Percentiles rank a stretch among this genome's conserved stretches.
Evolutionary conservation across 371 early-diverging fungal genomes (phyloP).

Genomic region (Mucor plumbeus): DNA sequence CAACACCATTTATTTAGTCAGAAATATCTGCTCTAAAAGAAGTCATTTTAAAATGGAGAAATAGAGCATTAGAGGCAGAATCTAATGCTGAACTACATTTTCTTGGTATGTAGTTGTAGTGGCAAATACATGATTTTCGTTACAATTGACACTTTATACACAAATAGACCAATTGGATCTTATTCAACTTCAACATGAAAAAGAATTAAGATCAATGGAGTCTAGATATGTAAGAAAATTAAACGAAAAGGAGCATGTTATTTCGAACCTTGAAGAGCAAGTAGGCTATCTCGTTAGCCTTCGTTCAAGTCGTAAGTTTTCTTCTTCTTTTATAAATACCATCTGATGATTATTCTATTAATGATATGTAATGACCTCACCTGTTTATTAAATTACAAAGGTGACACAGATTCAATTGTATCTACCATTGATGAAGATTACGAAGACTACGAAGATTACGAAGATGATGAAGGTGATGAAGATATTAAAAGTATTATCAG

Average conservation of each 20-base stretch:
- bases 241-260: slow-evolving; percentile 24
- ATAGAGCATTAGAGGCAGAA: slow-evolving; percentile 23
- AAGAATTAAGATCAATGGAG: slow-evolving; percentile 21
- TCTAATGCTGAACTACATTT: slow-evolving; percentile 2
- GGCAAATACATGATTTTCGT: background rate
- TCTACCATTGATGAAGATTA: slow-evolving; percentile 14
- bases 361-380: slow-evolving; percentile 9
- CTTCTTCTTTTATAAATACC: background rate
- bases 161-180: slow-evolving; percentile 20
- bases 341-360: background rate
- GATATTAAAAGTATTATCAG: slow-evolving; percentile 12
- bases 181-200: slow-evolving; percentile 15
- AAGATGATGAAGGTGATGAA: background rate
- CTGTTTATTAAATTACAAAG: slow-evolving; percentile 3
- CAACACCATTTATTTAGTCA: slow-evolving; percentile 19
- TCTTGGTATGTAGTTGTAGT: slow-evolving; percentile 11
- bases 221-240: slow-evolving; percentile 20
- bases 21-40: slow-evolving; percentile 33
- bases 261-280: slow-evolving; percentile 19
- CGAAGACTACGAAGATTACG: background rate
- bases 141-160: slow-evolving; percentile 8
- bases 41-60: slow-evolving; percentile 24
- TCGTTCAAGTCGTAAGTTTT: slow-evolving; percentile 7
- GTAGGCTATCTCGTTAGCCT: slow-evolving; percentile 19
- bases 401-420: slow-evolving; percentile 17